A percentile compares a stretch with the other conserved stretches of the same genome.
Conservation (phyloP, 1,284 basidiomycete species). For the Phellopilus nigrolimitatus region DNA sequence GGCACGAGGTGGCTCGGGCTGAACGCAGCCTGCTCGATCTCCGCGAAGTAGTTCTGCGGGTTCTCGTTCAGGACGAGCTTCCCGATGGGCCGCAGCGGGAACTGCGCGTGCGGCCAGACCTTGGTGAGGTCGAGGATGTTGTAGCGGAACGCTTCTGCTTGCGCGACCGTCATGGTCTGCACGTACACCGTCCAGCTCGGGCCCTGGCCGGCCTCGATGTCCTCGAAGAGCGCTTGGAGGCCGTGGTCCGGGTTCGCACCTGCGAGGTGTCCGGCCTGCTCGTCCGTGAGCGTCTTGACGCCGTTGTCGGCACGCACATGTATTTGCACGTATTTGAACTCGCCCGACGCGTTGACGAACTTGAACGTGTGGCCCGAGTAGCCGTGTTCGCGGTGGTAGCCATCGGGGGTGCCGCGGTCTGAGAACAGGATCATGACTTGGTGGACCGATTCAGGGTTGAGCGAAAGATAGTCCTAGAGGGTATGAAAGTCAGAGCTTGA, state of each 20-base stretch:
- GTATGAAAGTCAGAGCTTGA: background rate
- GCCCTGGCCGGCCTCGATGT: constrained; percentile 73
- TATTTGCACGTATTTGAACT: constrained; percentile 81
- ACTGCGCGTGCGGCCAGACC: constrained; percentile 81
- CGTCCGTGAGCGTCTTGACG: constrained; percentile 70
- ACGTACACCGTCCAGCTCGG: constrained; percentile 80
- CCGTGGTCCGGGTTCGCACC: constrained; percentile 83
- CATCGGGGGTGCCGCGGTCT: constrained; percentile 88
- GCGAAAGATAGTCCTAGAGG: constrained; percentile 82
- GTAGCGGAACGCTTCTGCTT: constrained; percentile 89
- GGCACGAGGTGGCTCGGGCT: constrained; percentile 82
- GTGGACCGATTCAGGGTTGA: constrained; percentile 89
- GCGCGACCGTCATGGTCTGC: constrained; percentile 87
- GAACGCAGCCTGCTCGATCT: constrained; percentile 84
- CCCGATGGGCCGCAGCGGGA: constrained; percentile 82
- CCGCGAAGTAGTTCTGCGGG: constrained; percentile 80
- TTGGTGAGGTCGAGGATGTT: constrained; percentile 90
- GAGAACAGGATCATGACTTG: constrained; percentile 88
- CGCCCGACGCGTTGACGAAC: constrained; percentile 77
- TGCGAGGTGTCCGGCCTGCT: constrained; percentile 48
- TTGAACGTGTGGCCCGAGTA: constrained; percentile 95
- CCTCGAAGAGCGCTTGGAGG: constrained; percentile 70
- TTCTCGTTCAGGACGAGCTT: constrained; percentile 87
- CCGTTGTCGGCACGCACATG: constrained; percentile 75
- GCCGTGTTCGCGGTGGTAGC: constrained; percentile 80